A percentile compares a stretch with the other conserved stretches of the same genome.
Evolutionary conservation across 441 rosid species (phyloP).

Genomic region (Populus hybrid): DNA sequence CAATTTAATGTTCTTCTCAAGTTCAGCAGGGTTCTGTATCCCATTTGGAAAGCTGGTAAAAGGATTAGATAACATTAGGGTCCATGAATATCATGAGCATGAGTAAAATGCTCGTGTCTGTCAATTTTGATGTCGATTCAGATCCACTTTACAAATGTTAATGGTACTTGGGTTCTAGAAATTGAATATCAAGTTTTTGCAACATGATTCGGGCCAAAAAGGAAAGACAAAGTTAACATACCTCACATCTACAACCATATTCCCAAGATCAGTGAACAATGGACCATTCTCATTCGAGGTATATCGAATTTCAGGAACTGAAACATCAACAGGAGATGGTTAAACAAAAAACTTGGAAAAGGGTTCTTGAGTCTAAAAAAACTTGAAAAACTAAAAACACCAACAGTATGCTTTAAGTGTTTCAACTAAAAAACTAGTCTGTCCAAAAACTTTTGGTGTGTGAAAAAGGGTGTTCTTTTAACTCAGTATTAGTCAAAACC

Average conservation of each 20-base stretch:
- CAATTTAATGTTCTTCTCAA: slow-evolving; percentile 10
- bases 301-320: slow-evolving; percentile 11
- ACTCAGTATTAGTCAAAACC: neutral
- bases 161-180: neutral
- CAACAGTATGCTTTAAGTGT: neutral
- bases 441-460: neutral
- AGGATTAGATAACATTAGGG: neutral
- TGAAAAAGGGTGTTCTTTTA: neutral
- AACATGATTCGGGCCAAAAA: neutral
- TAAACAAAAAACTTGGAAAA: neutral
- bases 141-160: neutral
- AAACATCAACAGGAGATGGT: neutral
- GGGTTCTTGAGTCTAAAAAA: neutral
- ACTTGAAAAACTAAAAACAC: too few relatives aligned
- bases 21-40: slow-evolving; percentile 5
- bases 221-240: neutral
- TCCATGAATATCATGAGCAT: neutral
- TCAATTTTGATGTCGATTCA: neutral
- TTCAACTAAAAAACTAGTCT: neutral
- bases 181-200: neutral
- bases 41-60: slow-evolving; percentile 10
- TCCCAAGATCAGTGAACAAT: slow-evolving; percentile 3
- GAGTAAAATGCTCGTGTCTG: neutral
- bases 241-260: slow-evolving; percentile 10
- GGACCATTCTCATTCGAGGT: neutral